Evolutionary conservation across 2,329 filamentous ascomycete species (phyloP).

Genomic region (Botrytis tulipae): DNA sequence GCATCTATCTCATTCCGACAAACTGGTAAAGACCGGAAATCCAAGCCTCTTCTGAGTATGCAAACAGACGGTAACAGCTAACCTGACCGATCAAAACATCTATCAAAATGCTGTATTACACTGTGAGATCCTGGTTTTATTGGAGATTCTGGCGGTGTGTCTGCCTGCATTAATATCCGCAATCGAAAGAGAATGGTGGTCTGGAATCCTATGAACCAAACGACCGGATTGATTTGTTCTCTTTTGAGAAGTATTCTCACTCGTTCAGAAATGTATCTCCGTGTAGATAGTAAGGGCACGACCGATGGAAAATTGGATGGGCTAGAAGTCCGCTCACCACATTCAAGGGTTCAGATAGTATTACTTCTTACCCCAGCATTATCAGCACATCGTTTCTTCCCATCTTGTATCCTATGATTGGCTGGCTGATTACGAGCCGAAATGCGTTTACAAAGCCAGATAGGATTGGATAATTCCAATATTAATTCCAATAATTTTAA

Average conservation of each 20-base stretch:
- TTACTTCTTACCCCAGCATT: not conserved
- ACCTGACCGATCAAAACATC: constrained; percentile 1
- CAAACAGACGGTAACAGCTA: not conserved
- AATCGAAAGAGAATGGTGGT: constrained; percentile 2
- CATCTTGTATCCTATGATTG: not conserved
- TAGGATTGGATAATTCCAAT: not conserved
- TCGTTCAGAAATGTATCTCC: not conserved
- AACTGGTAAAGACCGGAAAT: constrained; percentile 8
- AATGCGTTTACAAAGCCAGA: not conserved
- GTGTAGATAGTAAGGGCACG: not conserved
- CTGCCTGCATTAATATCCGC: constrained; percentile 1
- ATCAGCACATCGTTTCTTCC: not conserved
- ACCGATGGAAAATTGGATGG: not conserved
- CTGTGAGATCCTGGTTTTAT: not conserved
- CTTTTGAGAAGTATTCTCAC: not conserved
- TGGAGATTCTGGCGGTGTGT: constrained; percentile 10
- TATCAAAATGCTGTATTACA: not conserved
- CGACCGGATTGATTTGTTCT: not conserved
- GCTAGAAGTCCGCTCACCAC: not conserved
- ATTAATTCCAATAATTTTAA: not conserved
- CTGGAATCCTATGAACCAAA: constrained; percentile 15
- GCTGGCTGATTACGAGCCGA: not conserved
- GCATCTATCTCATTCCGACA: constrained; percentile 1
- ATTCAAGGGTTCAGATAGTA: constrained; percentile 4
- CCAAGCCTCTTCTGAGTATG: constrained; percentile 2